Base-by-base conservation (phyloP, 345 rosid genomes). In the Melaleuca alternifolia region DNA sequence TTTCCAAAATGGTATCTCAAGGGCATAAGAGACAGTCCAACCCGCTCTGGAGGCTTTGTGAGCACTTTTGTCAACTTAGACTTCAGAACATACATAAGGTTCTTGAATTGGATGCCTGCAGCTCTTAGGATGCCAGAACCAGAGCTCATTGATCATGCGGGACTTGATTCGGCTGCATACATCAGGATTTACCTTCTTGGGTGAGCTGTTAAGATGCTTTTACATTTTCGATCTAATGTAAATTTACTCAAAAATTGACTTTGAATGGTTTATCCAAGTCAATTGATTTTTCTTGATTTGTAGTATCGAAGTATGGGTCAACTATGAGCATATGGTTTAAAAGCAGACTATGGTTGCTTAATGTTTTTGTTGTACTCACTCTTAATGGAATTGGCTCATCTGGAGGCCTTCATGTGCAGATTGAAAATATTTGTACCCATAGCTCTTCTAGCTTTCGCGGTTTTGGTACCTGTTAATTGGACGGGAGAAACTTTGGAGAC, bases 1-100 rank as follows among this genome's bases (percentile, higher is more conserved):
- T 97, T 97, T 89, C 99, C 98, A 1, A 97, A 97, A 93, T 97
- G 99, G 99, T 95, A 97, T 84, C 95, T 89, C 15, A 97, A 95
- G 85, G 97, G 98, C 83, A 89, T 94, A 86, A 86, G 99, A 89
- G 93, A 92, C 88, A 96, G 98, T 87, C 99, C 99, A 5, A 90
- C 93, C 1, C 95, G 89, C 76, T 90, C 97, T 18, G 90, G 95
- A 88, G 92, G 93, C 59, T 82, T 92, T 83, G 94, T 93, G 56
- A 88, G 84, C 51, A 92, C 90, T 71, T 94, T 97, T 77, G 93
- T 97, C 20, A 94, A 97, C 90, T 85, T 95, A 71, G 96, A 97
- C 88, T 92, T 88, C 86, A 90, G 87, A 26, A 96, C 99, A 5
- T 97, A 97, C 75, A 23, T 94, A 26, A 91, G 92, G 89, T 96